Base-by-base conservation (phyloP, 331 rosid species). In the Erythrophleum ivorense region DNA sequence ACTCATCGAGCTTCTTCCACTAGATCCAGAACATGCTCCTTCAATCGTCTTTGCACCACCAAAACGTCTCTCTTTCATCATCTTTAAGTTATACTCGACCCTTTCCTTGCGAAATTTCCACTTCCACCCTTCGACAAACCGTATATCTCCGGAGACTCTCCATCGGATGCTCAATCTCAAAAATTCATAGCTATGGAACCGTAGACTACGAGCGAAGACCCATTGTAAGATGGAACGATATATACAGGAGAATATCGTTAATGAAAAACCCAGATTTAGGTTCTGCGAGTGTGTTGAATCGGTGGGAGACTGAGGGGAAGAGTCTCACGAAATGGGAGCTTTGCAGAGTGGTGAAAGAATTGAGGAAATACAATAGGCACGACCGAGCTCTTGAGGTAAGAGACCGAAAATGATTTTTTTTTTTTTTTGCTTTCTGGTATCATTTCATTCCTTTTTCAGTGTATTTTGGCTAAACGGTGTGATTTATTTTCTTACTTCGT, bases 291-390 rank as follows among this genome's bases (percentile, higher is more conserved):
- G 92, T 93, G 46, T 74, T 95, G 84, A 88, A 88, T 53, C 88
- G 86, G 84, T 95, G 98, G 99, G 99, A 95, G 91, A 91, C 88
- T 62, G 89, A 92, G 86, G 94, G 97, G 0, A 92, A 71, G 75
- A 65, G 12, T 55, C 87, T 95, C 71, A 86, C 92, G 7, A 95
- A 92, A 72, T 93, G 98, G 98, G 97, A 92, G 68, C 94, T 95
- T 81, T 88, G 83, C 54, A 88, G 94, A 63, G 87, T 95, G 21
- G 83, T 89, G 36, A 95, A 88, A 79, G 99, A 95, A 87, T 84
- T 95, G 86, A 85, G 99, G 84, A 95, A 95, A 77, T 91, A 33
- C 80, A 86, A 66, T 71, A 88, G 83, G 14, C 87, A 58, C 41
- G 68, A 74, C 0, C 85, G 85, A 53, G 99, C 98, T 63, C 96